Base-by-base conservation (phyloP, 768 basidiomycete species). In the Galerina sulciceps region DNA sequence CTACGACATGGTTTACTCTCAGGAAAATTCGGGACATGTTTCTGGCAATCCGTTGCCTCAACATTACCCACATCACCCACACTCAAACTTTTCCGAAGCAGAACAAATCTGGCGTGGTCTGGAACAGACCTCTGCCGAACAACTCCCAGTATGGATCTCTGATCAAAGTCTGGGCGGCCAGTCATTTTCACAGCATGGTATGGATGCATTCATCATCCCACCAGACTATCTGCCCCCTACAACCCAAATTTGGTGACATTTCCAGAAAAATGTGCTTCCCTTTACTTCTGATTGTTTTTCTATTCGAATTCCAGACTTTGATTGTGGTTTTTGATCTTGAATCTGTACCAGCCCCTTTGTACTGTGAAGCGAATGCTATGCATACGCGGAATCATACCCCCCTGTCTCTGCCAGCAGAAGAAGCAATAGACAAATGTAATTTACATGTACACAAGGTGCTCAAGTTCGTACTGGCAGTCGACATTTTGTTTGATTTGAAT, bases 161-260 rank as follows among this genome's bases (percentile, higher is more conserved):
- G 92, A 94, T 70, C 89, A 91, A 71, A 91, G 82, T 63, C 74
- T 93, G 1, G 92, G 91, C 44, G 91, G 90, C 48, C 83, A 76
- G 65, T 83, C 86, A 8, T 90, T 92, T 73, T 81, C 86, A 34
- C 90, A 91, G 70, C 84, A 90, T 65, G 92, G 93, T 61, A 91
- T 94, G 77, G 90, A 94, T 66, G 90, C 92, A 4, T 93, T 93
- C 75, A 76, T 94, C 46, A 79, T 94, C 37, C 92, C 92, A 14
- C 73, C 78, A 31, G 88, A 92, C 68, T 92, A 88, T 65, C 79
- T 91, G 50, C 87, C 89, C 1, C 77, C 86, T 57, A 81, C 85
- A 22, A 82, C 87, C 48, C 89, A 90, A 71, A 91, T 93, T 55
- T 92, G 90, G 90, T 93, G 70, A 80, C 26, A 37, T 59, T 3